Percentiles rank a stretch among this genome's conserved stretches.
Conservation (phyloP, 306 rosid species). For the Quercus bicolor region DNA sequence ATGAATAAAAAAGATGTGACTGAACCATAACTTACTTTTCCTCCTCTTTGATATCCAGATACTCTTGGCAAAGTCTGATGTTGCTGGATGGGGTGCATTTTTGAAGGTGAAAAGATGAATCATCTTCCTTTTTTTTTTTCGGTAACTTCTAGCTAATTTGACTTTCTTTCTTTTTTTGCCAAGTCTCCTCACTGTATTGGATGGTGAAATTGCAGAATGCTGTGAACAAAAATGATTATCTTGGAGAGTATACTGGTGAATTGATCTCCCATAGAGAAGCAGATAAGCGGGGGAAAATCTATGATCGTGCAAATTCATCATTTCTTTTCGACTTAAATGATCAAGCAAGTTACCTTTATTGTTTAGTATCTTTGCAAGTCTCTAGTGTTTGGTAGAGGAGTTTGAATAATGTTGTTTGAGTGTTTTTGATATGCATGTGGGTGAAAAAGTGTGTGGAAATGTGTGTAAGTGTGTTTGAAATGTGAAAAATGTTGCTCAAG, state of each 20-base stretch:
- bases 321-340: slow-evolving; percentile 98
- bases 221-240: slow-evolving; percentile 89
- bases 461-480: too few species aligned
- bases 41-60: slow-evolving; percentile 46
- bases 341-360: slow-evolving; percentile 57
- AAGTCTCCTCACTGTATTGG: slow-evolving; percentile 34
- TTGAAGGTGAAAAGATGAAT: slow-evolving; percentile 57
- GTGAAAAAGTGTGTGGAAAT: too few species aligned
- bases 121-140: background rate
- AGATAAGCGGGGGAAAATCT: slow-evolving; percentile 94
- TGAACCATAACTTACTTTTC: slow-evolving; percentile 6
- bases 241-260: slow-evolving; percentile 97
- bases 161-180: background rate
- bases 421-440: too few species aligned
- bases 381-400: background rate
- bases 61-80: slow-evolving; percentile 89
- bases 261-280: slow-evolving; percentile 95
- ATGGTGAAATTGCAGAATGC: slow-evolving; percentile 66
- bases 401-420: too few species aligned
- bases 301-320: slow-evolving; percentile 95
- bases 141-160: background rate
- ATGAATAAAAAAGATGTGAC: slow-evolving; percentile 16
- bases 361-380: background rate
- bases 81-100: slow-evolving; percentile 99
- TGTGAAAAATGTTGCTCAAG: too few species aligned